Percentiles rank a stretch among this genome's conserved stretches.
Evolutionary conservation across 306 rosid species (phyloP).

Genomic region (Trichosanthes cucumerina): DNA sequence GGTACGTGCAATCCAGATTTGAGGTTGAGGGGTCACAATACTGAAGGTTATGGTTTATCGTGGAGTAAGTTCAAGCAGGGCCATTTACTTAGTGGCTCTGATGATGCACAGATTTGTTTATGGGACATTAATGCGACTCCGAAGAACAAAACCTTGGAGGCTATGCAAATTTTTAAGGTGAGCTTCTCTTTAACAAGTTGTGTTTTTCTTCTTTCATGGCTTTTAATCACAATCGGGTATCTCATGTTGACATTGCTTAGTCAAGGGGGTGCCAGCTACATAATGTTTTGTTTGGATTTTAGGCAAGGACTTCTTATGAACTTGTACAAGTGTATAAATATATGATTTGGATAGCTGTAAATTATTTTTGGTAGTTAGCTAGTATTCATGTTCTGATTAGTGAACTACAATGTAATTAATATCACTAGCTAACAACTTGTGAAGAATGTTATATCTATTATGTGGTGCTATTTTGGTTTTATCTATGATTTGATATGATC

Average conservation of each 20-base stretch:
- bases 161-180: slow-evolving; percentile 84
- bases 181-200: neutral
- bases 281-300: neutral
- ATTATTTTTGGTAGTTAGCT: neutral
- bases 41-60: slow-evolving; percentile 93
- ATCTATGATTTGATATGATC: slow-evolving; percentile 5
- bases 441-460: neutral
- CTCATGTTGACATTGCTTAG: neutral
- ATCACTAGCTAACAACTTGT: neutral
- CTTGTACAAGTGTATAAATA: neutral
- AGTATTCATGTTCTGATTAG: neutral
- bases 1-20: slow-evolving; percentile 93
- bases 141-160: slow-evolving; percentile 68
- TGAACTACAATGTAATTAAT: neutral
- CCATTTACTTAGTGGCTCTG: slow-evolving; percentile 91
- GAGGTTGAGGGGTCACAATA: slow-evolving; percentile 79
- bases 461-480: neutral
- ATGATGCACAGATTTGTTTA: slow-evolving; percentile 96
- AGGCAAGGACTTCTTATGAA: neutral
- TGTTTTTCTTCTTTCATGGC: neutral
- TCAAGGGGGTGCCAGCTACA: neutral
- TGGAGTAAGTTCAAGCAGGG: slow-evolving; percentile 96
- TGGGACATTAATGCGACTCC: slow-evolving; percentile 88
- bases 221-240: neutral
- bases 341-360: neutral